Percentiles rank a stretch among this genome's conserved stretches.
These are phyloP conservation scores for Daldinia bambusicola DNA, from an alignment of 495 filamentous ascomycete species.

Conservation along the genomic window DNA sequence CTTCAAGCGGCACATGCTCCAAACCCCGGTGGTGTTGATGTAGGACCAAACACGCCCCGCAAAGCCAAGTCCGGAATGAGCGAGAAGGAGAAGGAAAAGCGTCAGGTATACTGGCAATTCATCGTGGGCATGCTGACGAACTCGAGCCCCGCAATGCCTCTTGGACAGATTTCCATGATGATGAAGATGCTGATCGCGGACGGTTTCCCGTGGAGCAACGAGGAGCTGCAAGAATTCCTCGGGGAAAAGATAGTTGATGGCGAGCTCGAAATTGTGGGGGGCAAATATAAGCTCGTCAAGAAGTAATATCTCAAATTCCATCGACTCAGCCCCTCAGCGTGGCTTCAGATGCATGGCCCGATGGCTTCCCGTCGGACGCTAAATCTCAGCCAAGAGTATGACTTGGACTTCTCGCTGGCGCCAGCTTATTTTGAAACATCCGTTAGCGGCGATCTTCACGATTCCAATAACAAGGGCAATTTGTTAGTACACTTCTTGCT, in stretches of 20 bases:
- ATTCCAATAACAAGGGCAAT: constrained; percentile 7
- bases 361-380: constrained; percentile 1
- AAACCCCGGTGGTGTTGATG: constrained; percentile 60
- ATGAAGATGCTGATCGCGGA: constrained; percentile 87
- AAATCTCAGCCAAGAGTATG: constrained; percentile 2
- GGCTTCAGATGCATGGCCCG: not conserved
- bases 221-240: constrained; percentile 81
- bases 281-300: constrained; percentile 72
- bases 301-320: constrained; percentile 48
- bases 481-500: constrained; percentile 3
- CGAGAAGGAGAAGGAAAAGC: constrained; percentile 74
- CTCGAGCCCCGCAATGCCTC: constrained; percentile 76
- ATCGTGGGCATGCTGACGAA: constrained; percentile 96
- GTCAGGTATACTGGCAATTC: constrained; percentile 86
- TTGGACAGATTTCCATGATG: constrained; percentile 89
- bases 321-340: constrained; percentile 25
- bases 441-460: constrained; percentile 31
- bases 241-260: constrained; percentile 75
- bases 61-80: constrained; percentile 47
- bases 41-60: constrained; percentile 35
- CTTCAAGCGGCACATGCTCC: constrained; percentile 62
- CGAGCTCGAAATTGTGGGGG: constrained; percentile 76
- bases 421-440: constrained; percentile 33
- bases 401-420: constrained; percentile 26
- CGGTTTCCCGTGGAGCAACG: constrained; percentile 80